These are phyloP conservation scores for Peronospora belbahrii DNA, from an alignment of 352 stramenopile species.

Conservation along the genomic window DNA sequence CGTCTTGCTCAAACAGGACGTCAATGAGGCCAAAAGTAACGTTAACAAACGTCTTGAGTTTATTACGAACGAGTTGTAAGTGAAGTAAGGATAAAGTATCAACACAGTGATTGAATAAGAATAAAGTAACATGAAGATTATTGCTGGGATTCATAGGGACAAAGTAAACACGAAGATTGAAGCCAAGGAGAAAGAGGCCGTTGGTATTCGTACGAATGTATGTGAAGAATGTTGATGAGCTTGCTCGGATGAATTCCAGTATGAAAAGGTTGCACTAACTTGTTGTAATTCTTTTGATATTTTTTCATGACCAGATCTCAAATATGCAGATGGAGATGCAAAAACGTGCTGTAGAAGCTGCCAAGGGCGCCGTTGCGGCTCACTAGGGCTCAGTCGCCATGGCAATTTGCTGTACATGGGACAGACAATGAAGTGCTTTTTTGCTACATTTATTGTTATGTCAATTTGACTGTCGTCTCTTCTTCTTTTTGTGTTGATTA, in stretches of 20 bases:
- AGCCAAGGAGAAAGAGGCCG: conserved; percentile 85
- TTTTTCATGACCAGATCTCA: conserved; percentile 56
- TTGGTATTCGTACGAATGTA: conserved; percentile 84
- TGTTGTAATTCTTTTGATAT: background rate
- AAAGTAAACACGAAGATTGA: conserved; percentile 86
- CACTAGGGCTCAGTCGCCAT: conserved; percentile 19
- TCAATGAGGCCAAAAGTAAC: conserved; percentile 90
- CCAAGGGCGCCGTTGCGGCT: conserved; percentile 44
- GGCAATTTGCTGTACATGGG: background rate
- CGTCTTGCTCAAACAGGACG: conserved; percentile 92
- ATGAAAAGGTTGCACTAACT: no score
- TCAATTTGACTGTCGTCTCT: background rate
- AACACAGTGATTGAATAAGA: no score
- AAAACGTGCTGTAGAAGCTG: conserved; percentile 72
- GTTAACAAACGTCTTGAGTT: conserved; percentile 94
- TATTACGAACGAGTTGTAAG: conserved; percentile 90
- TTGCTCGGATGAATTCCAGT: no score
- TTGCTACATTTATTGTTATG: conserved; percentile 4
- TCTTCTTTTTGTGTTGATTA: conserved; percentile 18
- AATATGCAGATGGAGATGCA: conserved; percentile 87
- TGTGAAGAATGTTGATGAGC: background rate
- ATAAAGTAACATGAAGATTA: background rate
- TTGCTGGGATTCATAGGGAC: conserved; percentile 32
- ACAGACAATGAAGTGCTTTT: background rate
- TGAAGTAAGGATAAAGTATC: background rate